phyloP scores from a whole-genome alignment of 139 green algal species.

The Chlamydomonas sphaeroides region DNA sequence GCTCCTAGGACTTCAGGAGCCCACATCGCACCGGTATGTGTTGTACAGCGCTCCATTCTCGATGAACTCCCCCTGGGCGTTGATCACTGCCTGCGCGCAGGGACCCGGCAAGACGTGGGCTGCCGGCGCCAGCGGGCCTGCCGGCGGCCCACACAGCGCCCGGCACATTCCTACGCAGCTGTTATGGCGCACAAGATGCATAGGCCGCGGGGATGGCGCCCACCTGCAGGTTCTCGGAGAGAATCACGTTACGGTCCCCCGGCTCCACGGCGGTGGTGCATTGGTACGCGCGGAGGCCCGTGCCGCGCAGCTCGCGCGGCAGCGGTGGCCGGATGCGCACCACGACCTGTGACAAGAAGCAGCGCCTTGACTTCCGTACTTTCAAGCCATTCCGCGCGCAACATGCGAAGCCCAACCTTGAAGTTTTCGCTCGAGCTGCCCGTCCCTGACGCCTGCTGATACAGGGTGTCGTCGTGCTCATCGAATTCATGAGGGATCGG shows the following conservation, averaged over 20 bases:
- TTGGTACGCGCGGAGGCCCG: conserved; percentile 62
- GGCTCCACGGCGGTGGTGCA: conserved; percentile 77
- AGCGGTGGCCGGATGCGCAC: conserved; percentile 88
- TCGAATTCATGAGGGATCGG: neutral
- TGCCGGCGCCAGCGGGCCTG: no score
- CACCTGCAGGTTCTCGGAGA: conserved; percentile 83
- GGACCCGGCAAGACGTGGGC: no score
- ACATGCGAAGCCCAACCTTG: neutral
- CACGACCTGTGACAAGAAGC: conserved; percentile 75
- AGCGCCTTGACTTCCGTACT: neutral
- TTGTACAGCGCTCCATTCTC: conserved; percentile 22
- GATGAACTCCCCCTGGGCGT: conserved; percentile 9
- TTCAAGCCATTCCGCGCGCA: neutral
- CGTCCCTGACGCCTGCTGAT: conserved; percentile 5
- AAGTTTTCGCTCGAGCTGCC: conserved; percentile 31
- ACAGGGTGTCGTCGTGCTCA: conserved; percentile 3
- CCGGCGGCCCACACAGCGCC: no score
- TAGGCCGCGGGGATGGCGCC: no score
- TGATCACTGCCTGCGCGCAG: neutral
- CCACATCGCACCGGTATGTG: conserved; percentile 25
- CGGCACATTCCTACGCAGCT: no score
- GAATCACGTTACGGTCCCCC: conserved; percentile 66
- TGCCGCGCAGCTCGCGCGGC: conserved; percentile 70
- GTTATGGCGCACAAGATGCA: no score
- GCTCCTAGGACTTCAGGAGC: no score